Conservation (phyloP, 2,329 filamentous ascomycete species). For the Diaporthe nobilis region DNA sequence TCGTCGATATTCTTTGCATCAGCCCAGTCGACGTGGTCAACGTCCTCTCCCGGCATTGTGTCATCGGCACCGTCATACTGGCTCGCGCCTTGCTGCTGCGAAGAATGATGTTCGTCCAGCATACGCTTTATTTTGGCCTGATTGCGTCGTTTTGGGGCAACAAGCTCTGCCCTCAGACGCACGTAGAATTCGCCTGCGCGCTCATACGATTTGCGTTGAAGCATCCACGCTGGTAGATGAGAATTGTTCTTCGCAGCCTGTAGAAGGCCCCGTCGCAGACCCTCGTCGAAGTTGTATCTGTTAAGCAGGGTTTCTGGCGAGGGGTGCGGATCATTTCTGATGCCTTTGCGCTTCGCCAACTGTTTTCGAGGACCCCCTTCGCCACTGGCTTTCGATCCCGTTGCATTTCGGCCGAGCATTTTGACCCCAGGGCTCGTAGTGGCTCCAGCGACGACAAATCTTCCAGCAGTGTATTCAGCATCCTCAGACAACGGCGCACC, state of each 20-base stretch:
- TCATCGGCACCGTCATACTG: background rate
- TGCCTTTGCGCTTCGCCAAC: background rate
- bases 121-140: constrained; percentile 23
- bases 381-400: background rate
- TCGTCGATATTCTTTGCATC: background rate
- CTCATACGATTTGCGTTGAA: background rate
- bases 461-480: background rate
- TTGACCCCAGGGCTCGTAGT: background rate
- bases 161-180: constrained; percentile 18
- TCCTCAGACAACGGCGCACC: background rate
- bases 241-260: background rate
- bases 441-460: background rate
- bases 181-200: constrained; percentile 11
- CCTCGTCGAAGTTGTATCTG: background rate
- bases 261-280: constrained; percentile 7
- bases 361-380: background rate
- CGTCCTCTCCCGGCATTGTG: background rate
- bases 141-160: background rate
- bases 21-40: background rate
- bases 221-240: constrained; percentile 22
- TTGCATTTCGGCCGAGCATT: background rate
- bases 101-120: constrained; percentile 9
- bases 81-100: background rate
- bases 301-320: constrained; percentile 9
- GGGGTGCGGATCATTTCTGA: background rate